Percentiles rank a stretch among this genome's conserved stretches.
Conservation (phyloP, 2,329 filamentous ascomycete genomes). For the Penicillium palitans region DNA sequence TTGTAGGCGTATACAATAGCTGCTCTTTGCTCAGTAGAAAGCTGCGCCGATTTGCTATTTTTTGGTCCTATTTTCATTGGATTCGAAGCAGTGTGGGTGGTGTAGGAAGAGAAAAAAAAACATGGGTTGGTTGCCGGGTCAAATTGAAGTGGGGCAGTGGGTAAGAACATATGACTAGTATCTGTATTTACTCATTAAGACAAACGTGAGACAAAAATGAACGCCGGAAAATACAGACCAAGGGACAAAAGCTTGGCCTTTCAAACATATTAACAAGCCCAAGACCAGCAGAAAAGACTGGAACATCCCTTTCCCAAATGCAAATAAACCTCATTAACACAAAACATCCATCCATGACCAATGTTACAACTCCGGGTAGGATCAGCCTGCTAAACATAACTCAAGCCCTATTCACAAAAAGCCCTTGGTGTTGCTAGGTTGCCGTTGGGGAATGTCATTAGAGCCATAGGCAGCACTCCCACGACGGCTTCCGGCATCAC, state of each 20-base stretch:
- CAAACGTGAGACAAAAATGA: background rate
- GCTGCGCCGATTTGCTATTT: no score
- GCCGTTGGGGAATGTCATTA: constrained; percentile 61
- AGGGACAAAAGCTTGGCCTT: constrained; percentile 7
- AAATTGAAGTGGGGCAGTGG: no score
- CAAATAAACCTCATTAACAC: constrained; percentile 16
- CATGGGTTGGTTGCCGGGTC: no score
- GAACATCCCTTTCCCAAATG: constrained; percentile 16
- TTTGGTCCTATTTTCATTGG: no score
- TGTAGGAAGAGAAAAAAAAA: no score
- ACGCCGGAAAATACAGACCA: constrained; percentile 6
- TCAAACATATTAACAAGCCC: constrained; percentile 20
- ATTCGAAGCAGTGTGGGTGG: no score
- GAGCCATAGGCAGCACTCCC: constrained; percentile 42
- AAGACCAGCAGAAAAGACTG: constrained; percentile 9
- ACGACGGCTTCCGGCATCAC: constrained; percentile 43
- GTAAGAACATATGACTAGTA: no score
- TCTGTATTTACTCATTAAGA: constrained; percentile 15
- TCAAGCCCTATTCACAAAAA: constrained; percentile 58
- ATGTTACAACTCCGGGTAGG: constrained; percentile 19
- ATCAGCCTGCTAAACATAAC: constrained; percentile 20
- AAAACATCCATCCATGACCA: constrained; percentile 11
- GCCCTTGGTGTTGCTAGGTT: constrained; percentile 75
- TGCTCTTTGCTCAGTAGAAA: no score
- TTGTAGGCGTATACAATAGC: no score